Conservation (phyloP, 2,329 filamentous ascomycete species). For the Colletotrichum cordylinicola region DNA sequence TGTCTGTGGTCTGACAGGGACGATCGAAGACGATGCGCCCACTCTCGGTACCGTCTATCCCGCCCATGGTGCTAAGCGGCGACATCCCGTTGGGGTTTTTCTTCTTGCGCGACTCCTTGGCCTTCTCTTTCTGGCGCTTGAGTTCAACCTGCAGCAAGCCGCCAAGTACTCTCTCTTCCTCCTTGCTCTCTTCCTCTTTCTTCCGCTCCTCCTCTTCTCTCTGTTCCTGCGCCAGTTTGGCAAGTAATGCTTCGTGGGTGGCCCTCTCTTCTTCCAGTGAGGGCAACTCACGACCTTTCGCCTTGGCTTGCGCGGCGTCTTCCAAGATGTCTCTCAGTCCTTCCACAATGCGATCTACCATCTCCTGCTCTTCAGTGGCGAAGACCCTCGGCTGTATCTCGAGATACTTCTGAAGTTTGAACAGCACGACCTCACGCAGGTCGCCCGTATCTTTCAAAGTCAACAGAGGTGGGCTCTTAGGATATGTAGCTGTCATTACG, state of each 20-base stretch:
- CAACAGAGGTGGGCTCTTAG: slow-evolving; percentile 79
- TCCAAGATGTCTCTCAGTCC: slow-evolving; percentile 80
- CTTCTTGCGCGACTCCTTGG: slow-evolving; percentile 68
- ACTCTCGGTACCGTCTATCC: slow-evolving; percentile 36
- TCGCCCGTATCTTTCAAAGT: slow-evolving; percentile 68
- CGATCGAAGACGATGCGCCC: slow-evolving; percentile 69
- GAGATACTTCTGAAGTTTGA: slow-evolving; percentile 71
- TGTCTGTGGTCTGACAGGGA: slow-evolving; percentile 67
- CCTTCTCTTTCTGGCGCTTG: slow-evolving; percentile 68
- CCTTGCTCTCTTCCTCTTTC: slow-evolving; percentile 61
- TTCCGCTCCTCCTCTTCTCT: slow-evolving; percentile 58
- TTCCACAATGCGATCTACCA: slow-evolving; percentile 70
- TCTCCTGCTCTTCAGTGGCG: slow-evolving; percentile 58
- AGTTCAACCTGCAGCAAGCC: slow-evolving; percentile 77
- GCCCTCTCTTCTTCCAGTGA: slow-evolving; percentile 90
- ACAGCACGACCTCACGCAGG: slow-evolving; percentile 73
- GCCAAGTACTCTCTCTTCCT: slow-evolving; percentile 74
- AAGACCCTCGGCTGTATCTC: slow-evolving; percentile 63
- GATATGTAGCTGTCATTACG: slow-evolving; percentile 88
- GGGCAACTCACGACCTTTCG: slow-evolving; percentile 77
- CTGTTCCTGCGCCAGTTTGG: slow-evolving; percentile 63
- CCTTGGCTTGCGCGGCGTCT: slow-evolving; percentile 80
- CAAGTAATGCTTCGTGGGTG: slow-evolving; percentile 77
- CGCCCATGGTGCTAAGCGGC: slow-evolving; percentile 34
- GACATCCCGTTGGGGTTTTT: slow-evolving; percentile 53